phyloP scores from a whole-genome alignment of 2,329 filamentous ascomycete genomes.

The Grosmannia serpens region DNA sequence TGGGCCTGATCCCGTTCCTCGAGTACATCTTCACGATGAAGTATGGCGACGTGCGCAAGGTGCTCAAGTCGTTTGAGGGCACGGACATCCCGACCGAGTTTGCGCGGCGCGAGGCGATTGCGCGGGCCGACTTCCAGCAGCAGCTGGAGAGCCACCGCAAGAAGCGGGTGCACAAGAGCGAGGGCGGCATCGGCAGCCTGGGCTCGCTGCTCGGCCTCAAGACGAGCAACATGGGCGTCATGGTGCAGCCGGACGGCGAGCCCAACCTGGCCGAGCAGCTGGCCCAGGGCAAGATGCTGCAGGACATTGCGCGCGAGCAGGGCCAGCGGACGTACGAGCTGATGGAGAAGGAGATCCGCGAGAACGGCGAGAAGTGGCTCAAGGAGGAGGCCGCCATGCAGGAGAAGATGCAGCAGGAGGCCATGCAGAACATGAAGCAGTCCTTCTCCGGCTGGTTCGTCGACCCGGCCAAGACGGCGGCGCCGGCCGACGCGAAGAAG shows the following conservation, averaged over 20 bases:
- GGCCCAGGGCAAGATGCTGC: constrained; percentile 90
- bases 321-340: constrained; percentile 83
- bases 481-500: background rate
- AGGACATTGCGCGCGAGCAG: constrained; percentile 84
- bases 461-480: background rate
- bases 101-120: constrained; percentile 72
- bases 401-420: constrained; percentile 82
- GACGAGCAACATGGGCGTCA: constrained; percentile 50
- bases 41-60: constrained; percentile 73
- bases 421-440: constrained; percentile 84
- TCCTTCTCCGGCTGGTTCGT: constrained; percentile 52
- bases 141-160: constrained; percentile 58
- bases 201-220: constrained; percentile 70
- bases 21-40: constrained; percentile 96
- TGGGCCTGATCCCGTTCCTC: constrained; percentile 87
- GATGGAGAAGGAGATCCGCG: constrained; percentile 80
- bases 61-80: constrained; percentile 80
- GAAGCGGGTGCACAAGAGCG: constrained; percentile 41
- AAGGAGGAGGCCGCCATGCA: constrained; percentile 83
- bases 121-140: constrained; percentile 74
- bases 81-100: constrained; percentile 86
- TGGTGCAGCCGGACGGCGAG: constrained; percentile 53
- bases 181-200: constrained; percentile 53
- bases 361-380: constrained; percentile 91
- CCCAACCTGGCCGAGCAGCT: constrained; percentile 63